phyloP scores from a whole-genome alignment of 1,139 yeast species.

The Candida anutae region DNA sequence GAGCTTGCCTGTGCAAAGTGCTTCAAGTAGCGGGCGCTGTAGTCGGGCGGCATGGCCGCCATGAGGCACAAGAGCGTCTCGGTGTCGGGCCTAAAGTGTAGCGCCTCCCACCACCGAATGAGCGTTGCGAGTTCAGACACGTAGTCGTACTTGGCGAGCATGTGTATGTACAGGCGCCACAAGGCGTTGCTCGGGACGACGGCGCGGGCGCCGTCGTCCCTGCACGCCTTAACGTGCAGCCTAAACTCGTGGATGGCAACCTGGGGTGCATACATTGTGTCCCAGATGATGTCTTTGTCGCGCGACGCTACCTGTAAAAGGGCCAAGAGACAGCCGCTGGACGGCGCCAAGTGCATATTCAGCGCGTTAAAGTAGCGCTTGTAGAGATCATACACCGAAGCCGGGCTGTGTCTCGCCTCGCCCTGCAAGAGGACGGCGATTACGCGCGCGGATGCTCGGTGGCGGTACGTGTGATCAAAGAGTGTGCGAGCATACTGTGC shows the following conservation, averaged over 20 bases:
- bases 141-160: slow-evolving; percentile 43
- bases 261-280: slow-evolving; percentile 47
- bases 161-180: slow-evolving; percentile 45
- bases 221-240: slow-evolving; percentile 15
- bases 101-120: slow-evolving; percentile 52
- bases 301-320: slow-evolving; percentile 32
- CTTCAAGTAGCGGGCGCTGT: slow-evolving; percentile 29
- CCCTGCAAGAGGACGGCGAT: slow-evolving; percentile 37
- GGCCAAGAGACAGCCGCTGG: slow-evolving; percentile 34
- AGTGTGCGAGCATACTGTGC: slow-evolving; percentile 22
- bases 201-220: slow-evolving; percentile 12
- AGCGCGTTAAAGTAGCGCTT: slow-evolving; percentile 2
- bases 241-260: slow-evolving; percentile 55
- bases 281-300: slow-evolving; percentile 30
- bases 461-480: slow-evolving; percentile 10
- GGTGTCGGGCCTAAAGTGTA: slow-evolving; percentile 39
- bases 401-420: slow-evolving; percentile 23
- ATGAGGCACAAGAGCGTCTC: slow-evolving; percentile 29
- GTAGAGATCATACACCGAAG: slow-evolving; percentile 6
- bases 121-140: slow-evolving; percentile 43
- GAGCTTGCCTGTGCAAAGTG: slow-evolving; percentile 23
- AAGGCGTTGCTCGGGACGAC: slow-evolving; percentile 40
- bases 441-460: slow-evolving; percentile 17
- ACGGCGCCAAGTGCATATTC: slow-evolving; percentile 14
- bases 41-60: slow-evolving; percentile 32